Evolutionary conservation across 169 alveolate species (phyloP).

Genomic region (Plasmodium ovale): DNA sequence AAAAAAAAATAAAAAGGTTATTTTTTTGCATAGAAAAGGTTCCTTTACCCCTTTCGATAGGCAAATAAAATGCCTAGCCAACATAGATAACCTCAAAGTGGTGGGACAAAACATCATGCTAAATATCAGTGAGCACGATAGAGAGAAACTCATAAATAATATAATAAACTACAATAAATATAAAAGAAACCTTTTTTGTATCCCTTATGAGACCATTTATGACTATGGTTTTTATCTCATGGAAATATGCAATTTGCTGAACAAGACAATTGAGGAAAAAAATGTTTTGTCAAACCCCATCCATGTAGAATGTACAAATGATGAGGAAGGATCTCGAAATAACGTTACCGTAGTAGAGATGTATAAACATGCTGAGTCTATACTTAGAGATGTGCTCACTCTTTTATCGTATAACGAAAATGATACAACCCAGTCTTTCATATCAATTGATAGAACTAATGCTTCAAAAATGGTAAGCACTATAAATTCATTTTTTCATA

Average conservation of each 20-base stretch:
- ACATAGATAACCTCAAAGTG: slow-evolving; percentile 6
- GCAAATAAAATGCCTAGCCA: slow-evolving; percentile 14
- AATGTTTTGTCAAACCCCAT: background rate
- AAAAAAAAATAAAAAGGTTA: slow-evolving; percentile 40
- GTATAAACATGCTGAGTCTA: background rate
- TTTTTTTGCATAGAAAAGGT: slow-evolving; percentile 58
- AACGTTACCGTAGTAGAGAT: background rate
- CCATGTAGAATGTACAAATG: background rate
- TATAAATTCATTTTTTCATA: background rate
- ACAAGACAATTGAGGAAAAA: background rate
- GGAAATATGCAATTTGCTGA: slow-evolving; percentile 41
- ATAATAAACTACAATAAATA: slow-evolving; percentile 9
- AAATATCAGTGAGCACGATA: slow-evolving; percentile 1
- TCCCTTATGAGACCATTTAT: slow-evolving; percentile 79
- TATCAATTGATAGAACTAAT: background rate
- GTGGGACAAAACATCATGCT: background rate
- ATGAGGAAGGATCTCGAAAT: background rate
- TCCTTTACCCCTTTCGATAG: slow-evolving; percentile 40
- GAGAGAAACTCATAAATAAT: background rate
- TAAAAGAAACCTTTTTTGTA: slow-evolving; percentile 32
- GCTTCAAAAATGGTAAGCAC: too few species aligned
- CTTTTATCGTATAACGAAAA: background rate
- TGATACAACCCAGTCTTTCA: background rate
- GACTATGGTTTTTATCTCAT: slow-evolving; percentile 78
- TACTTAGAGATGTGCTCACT: background rate